Percentiles rank a stretch among this genome's conserved stretches.
These are phyloP conservation scores for Penicillium sp. DNA, from an alignment of 2,329 filamentous ascomycete genomes.

Conservation along the genomic window DNA sequence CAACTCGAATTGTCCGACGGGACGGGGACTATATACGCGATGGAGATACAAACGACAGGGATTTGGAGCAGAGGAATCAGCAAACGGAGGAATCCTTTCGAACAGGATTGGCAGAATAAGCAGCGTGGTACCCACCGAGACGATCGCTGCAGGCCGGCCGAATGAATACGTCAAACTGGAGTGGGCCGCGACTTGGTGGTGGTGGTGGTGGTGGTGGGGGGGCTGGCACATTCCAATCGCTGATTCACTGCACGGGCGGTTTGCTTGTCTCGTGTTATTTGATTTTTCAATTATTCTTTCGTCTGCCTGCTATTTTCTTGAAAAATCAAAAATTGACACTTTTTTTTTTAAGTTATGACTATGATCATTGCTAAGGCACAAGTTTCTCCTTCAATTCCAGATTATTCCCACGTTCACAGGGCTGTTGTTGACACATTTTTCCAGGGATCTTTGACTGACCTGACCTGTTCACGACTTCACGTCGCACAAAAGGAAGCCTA, in stretches of 20 bases:
- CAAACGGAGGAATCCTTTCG: not conserved
- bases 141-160: constrained; percentile 27
- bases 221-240: constrained; percentile 23
- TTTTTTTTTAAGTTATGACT: not conserved
- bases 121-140: constrained; percentile 20
- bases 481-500: constrained; percentile 7
- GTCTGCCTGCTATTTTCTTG: not conserved
- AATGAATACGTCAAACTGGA: constrained; percentile 30
- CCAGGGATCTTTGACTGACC: not conserved
- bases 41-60: not conserved
- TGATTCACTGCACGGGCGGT: not conserved
- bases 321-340: not conserved
- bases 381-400: not conserved
- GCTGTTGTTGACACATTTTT: not conserved
- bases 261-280: not conserved
- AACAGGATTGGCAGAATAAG: constrained; percentile 22
- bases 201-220: constrained; percentile 13
- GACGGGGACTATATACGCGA: constrained; percentile 20
- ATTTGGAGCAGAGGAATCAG: constrained; percentile 6
- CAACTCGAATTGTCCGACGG: not conserved
- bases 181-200: constrained; percentile 13
- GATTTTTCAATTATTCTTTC: constrained; percentile 1
- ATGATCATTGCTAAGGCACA: not conserved
- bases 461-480: constrained; percentile 10
- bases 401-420: constrained; percentile 2